phyloP scores from a whole-genome alignment of 192 early-diverging fungal species.

The Helicostylum pulchrum region DNA sequence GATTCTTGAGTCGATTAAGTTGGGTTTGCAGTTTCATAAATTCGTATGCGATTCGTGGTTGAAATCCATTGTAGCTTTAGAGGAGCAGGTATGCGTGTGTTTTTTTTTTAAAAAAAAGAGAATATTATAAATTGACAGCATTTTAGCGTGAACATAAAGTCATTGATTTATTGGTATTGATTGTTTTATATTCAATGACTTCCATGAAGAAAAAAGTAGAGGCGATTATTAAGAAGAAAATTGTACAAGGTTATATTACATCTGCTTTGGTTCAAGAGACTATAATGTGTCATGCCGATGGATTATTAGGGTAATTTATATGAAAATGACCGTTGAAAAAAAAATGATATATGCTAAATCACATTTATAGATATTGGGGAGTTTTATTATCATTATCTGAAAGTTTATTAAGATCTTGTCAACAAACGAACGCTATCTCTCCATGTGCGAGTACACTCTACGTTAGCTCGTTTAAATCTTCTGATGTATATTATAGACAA shows the following conservation, averaged over 20 bases:
- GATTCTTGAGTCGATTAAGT: constrained; percentile 62
- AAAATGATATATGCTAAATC: neutral
- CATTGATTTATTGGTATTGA: constrained; percentile 49
- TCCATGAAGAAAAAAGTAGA: constrained; percentile 55
- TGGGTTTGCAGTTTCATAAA: constrained; percentile 62
- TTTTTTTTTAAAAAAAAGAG: neutral
- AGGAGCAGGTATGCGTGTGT: constrained; percentile 43
- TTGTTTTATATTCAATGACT: constrained; percentile 50
- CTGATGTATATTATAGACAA: constrained; percentile 61
- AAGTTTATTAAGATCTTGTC: constrained; percentile 54
- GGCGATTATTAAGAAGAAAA: constrained; percentile 47
- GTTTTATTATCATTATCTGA: constrained; percentile 58
- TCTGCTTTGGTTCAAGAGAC: constrained; percentile 44
- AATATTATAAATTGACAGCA: neutral
- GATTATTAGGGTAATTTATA: constrained; percentile 41
- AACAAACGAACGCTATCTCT: constrained; percentile 40
- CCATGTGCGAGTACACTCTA: constrained; percentile 47
- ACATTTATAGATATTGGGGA: constrained; percentile 39
- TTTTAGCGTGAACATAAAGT: constrained; percentile 44
- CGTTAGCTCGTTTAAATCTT: constrained; percentile 48
- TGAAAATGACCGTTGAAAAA: too few relatives aligned
- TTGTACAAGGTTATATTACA: constrained; percentile 41
- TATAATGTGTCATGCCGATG: constrained; percentile 42
- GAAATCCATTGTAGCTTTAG: constrained; percentile 50
- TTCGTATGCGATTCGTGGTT: constrained; percentile 71